These are phyloP conservation scores for Phyllosticta ampelicida DNA, from an alignment of 2,329 filamentous ascomycete genomes.

Conservation along the genomic window DNA sequence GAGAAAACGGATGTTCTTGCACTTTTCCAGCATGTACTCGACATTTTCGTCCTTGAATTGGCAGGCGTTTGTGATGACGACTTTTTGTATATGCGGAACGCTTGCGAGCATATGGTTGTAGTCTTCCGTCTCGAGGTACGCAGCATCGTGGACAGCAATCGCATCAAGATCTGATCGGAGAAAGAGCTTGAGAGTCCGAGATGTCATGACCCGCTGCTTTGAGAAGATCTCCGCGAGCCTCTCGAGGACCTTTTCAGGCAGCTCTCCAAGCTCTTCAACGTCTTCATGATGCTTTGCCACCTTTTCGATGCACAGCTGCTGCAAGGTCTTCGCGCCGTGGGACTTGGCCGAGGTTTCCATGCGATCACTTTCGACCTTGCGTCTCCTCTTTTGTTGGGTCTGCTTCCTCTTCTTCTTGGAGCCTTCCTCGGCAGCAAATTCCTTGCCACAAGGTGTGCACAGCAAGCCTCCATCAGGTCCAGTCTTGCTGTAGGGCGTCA, in stretches of 20 bases:
- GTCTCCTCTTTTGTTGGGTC: constrained; percentile 49
- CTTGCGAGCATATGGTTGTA: constrained; percentile 71
- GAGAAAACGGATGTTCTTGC: constrained; percentile 57
- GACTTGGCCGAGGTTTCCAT: constrained; percentile 58
- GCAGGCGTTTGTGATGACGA: constrained; percentile 75
- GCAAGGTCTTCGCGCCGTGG: constrained; percentile 57
- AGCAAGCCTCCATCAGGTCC: constrained; percentile 79
- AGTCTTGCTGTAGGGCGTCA: constrained; percentile 77
- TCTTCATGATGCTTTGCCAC: constrained; percentile 53
- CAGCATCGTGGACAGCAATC: constrained; percentile 51
- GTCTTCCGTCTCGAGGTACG: constrained; percentile 60
- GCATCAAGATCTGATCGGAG: constrained; percentile 42
- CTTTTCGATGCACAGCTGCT: constrained; percentile 54
- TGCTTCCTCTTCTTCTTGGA: constrained; percentile 49
- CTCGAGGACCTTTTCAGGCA: constrained; percentile 46
- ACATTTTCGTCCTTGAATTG: constrained; percentile 82
- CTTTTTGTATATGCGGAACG: constrained; percentile 54
- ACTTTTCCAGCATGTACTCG: constrained; percentile 66
- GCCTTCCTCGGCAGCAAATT: constrained; percentile 57
- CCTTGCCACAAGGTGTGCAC: constrained; percentile 70
- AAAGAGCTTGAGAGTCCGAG: constrained; percentile 39
- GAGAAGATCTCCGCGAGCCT: constrained; percentile 53
- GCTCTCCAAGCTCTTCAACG: constrained; percentile 53
- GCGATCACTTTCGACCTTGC: constrained; percentile 72
- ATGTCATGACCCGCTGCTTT: constrained; percentile 49